Conservation (phyloP, 2,329 filamentous ascomycete species). For the Fusarium sp. region DNA sequence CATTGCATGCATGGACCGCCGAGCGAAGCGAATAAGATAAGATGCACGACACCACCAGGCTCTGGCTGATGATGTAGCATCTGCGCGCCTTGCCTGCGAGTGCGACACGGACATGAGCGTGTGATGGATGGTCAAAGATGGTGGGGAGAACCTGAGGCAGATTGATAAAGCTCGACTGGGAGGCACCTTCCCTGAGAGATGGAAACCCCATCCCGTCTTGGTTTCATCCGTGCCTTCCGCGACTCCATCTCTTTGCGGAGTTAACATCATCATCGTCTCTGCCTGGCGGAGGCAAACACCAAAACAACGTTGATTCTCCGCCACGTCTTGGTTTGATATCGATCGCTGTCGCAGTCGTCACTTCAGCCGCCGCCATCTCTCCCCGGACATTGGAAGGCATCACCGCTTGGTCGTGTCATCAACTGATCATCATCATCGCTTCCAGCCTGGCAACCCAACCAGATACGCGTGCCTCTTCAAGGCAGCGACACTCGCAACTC, state of each 20-base stretch:
- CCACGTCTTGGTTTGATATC: conserved; percentile 1
- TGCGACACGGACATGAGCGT: conserved; percentile 24
- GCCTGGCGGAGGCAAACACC: conserved; percentile 1
- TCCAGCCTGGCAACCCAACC: conserved; percentile 17
- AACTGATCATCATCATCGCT: conserved; percentile 24
- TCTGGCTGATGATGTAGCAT: conserved; percentile 37
- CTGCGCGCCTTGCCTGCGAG: conserved; percentile 23
- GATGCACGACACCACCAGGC: conserved; percentile 35
- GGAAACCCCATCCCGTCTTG: background rate
- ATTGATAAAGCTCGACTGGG: conserved; percentile 31
- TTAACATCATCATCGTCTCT: conserved; percentile 12
- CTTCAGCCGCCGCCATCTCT: conserved; percentile 1
- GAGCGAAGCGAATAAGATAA: conserved; percentile 36
- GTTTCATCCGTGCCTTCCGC: conserved; percentile 8
- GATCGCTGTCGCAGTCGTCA: conserved; percentile 1
- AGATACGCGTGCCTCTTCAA: conserved; percentile 3
- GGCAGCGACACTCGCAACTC: conserved; percentile 23
- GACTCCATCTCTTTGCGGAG: conserved; percentile 28
- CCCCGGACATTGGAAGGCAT: conserved; percentile 7
- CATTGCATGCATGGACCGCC: conserved; percentile 38
- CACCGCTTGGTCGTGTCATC: conserved; percentile 22
- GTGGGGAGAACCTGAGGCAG: conserved; percentile 39
- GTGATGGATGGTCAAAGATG: conserved; percentile 34
- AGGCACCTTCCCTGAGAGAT: conserved; percentile 21
- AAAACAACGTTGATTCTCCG: conserved; percentile 2